These are phyloP conservation scores for Penicillium herquei DNA, from an alignment of 495 filamentous ascomycete genomes.

Conservation along the genomic window DNA sequence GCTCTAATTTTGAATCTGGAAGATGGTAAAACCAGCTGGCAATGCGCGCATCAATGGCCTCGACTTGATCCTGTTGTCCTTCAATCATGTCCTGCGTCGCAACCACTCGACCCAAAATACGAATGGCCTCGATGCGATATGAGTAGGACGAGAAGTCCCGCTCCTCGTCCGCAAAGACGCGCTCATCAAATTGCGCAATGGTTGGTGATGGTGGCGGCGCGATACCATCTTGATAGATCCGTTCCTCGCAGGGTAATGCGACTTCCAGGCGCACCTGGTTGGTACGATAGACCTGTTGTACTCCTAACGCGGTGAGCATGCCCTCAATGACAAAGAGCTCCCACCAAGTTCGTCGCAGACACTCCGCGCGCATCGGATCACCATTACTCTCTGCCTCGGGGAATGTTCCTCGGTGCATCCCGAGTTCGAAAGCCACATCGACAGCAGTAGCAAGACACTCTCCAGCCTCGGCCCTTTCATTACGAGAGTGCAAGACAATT, in stretches of 20 bases:
- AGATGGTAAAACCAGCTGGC: constrained; percentile 82
- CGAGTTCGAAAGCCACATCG: constrained; percentile 69
- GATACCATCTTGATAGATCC: constrained; percentile 45
- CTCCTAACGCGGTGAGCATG: constrained; percentile 48
- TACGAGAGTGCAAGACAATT: constrained; percentile 73
- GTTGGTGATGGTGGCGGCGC: constrained; percentile 37
- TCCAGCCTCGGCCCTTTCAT: constrained; percentile 63
- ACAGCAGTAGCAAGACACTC: constrained; percentile 66
- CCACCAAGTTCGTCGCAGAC: constrained; percentile 88
- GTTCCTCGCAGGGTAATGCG: constrained; percentile 44
- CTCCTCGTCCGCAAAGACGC: constrained; percentile 47
- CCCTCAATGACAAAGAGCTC: constrained; percentile 78
- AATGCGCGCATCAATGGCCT: constrained; percentile 69
- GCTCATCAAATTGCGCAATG: constrained; percentile 44
- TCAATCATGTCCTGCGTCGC: constrained; percentile 35
- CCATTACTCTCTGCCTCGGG: constrained; percentile 42
- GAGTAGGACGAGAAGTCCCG: constrained; percentile 46
- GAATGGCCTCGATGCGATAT: constrained; percentile 59
- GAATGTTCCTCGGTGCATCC: constrained; percentile 63
- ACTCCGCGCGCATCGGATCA: constrained; percentile 65
- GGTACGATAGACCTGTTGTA: constrained; percentile 35
- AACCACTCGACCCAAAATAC: constrained; percentile 75
- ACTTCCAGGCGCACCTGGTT: constrained; percentile 38
- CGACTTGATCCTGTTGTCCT: constrained; percentile 44
- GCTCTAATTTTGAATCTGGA: constrained; percentile 69